Evolutionary conservation across 371 early-diverging fungal species (phyloP), one percentile per base, ranked within the genome.

Genomic region (Syncephalastrum racemosum): DNA sequence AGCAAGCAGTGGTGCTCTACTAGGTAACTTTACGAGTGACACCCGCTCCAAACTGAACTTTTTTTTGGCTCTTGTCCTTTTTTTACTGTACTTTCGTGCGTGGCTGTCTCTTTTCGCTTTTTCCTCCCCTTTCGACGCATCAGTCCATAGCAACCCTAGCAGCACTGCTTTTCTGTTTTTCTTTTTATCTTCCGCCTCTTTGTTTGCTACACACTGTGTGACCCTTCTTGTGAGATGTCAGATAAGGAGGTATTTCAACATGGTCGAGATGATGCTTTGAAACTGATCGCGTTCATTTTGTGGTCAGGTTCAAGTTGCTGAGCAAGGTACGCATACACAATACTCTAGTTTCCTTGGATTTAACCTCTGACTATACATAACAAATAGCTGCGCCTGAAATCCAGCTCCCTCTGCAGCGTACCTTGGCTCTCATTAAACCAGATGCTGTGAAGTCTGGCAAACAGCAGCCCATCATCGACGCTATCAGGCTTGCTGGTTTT

Each of bases 401-500:
- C 23, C 22, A 48, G 49, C 58, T 12, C 36, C 6, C 36, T 31
- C 12, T 31, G 12, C 36, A 60, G 45, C 40, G 48, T 27, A 75
- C 65, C 0, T 18, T 75, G 23, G 72, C 70, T 10, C 44, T 75
- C 18, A 70, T 75, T 43, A 75, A 72, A 44, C 71, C 72, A 18
- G 70, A 71, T 57, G 75, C 70, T 27, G 60, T 67, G 53, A 46
- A 56, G 41, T 51, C 54, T 0, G 13, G 25, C 10, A 77, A 83
- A 50, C 75, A 76, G 54, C 81, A 84, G 50, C 81, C 74, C 31
- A 83, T 92, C 47, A 41, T 89, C 40, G 66, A 71, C 41, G 70
- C 59, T 40, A 85, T 90, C 36, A 42, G 60, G 31, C 68, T 70
- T 7, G 71, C 71, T 18, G 87, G 86, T 0, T 89, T 91, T 48